Evolutionary conservation across 2,329 filamentous ascomycete genomes (phyloP).

Genomic region (Trichoderma koningii): DNA sequence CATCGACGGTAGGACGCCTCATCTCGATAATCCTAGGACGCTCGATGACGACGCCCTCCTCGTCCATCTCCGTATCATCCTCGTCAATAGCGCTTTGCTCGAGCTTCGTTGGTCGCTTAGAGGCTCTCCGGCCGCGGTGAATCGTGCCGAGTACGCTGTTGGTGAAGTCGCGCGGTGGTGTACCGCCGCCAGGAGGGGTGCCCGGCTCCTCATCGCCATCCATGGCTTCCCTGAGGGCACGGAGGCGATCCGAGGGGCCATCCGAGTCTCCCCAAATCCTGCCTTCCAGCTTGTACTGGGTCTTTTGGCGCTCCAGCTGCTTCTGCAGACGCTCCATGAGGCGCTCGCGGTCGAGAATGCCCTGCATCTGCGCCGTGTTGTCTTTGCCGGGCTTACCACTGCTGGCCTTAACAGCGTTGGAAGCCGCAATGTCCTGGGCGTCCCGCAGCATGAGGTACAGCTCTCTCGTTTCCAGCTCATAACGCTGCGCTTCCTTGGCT

Average conservation of each 20-base stretch:
- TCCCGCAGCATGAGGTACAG: slow-evolving; percentile 98
- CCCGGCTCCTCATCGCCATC: slow-evolving; percentile 57
- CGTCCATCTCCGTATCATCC: slow-evolving; percentile 52
- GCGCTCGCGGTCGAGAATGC: slow-evolving; percentile 87
- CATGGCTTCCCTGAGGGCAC: slow-evolving; percentile 93
- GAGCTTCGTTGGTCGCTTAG: slow-evolving; percentile 55
- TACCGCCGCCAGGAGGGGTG: slow-evolving; percentile 52
- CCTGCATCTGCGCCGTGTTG: slow-evolving; percentile 78
- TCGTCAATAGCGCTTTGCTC: slow-evolving; percentile 50
- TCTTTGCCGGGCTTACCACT: slow-evolving; percentile 57
- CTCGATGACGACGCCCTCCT: slow-evolving; percentile 69
- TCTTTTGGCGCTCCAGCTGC: slow-evolving; percentile 95
- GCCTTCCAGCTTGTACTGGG: slow-evolving; percentile 94
- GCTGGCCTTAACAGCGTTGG: slow-evolving; percentile 67
- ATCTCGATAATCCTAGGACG: slow-evolving; percentile 79
- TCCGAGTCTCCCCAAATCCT: slow-evolving; percentile 81
- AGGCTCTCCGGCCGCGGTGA: slow-evolving; percentile 59
- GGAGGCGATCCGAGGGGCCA: slow-evolving; percentile 86
- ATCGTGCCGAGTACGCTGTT: slow-evolving; percentile 75
- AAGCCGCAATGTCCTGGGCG: slow-evolving; percentile 92
- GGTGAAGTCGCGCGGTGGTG: slow-evolving; percentile 64
- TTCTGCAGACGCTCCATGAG: slow-evolving; percentile 93
- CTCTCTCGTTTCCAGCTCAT: slow-evolving; percentile 94
- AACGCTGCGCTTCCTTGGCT: slow-evolving; percentile 87
- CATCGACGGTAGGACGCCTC: slow-evolving; percentile 67